These are phyloP conservation scores for Elasticomyces elasticus DNA, from an alignment of 495 filamentous ascomycete genomes.

Conservation along the genomic window DNA sequence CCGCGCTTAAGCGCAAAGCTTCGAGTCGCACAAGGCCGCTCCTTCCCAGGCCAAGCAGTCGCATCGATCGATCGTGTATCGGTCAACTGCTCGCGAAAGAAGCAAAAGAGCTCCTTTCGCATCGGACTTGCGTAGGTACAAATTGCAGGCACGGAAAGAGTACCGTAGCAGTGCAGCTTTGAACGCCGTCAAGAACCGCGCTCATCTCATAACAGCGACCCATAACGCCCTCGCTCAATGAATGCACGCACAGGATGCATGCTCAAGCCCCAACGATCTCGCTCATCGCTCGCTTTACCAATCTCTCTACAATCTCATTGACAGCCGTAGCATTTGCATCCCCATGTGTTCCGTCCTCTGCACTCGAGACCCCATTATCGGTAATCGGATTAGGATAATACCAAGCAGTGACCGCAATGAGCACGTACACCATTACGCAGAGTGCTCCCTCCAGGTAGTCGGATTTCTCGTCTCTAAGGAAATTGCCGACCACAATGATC, in stretches of 20 bases:
- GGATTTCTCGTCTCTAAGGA: constrained; percentile 37
- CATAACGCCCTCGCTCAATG: background rate
- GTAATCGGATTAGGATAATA: constrained; percentile 48
- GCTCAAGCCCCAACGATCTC: background rate
- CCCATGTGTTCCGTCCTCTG: background rate
- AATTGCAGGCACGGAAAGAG: no score
- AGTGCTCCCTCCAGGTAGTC: constrained; percentile 41
- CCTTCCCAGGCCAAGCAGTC: no score
- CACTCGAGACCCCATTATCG: background rate
- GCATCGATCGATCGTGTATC: no score
- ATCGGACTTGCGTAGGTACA: no score
- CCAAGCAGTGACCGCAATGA: constrained; percentile 51
- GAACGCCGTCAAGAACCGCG: background rate
- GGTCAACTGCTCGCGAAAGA: no score
- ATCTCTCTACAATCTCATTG: background rate
- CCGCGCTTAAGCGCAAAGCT: no score
- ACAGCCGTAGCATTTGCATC: background rate
- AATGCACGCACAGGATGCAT: no score
- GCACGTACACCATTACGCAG: constrained; percentile 60
- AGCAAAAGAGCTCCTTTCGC: no score
- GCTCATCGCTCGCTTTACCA: background rate
- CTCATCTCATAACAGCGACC: background rate
- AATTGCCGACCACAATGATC: constrained; percentile 59
- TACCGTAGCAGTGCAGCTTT: background rate
- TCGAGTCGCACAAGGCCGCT: no score